Conservation (phyloP, 2,329 filamentous ascomycete genomes). For the Plectosphaerella cucumerina region DNA sequence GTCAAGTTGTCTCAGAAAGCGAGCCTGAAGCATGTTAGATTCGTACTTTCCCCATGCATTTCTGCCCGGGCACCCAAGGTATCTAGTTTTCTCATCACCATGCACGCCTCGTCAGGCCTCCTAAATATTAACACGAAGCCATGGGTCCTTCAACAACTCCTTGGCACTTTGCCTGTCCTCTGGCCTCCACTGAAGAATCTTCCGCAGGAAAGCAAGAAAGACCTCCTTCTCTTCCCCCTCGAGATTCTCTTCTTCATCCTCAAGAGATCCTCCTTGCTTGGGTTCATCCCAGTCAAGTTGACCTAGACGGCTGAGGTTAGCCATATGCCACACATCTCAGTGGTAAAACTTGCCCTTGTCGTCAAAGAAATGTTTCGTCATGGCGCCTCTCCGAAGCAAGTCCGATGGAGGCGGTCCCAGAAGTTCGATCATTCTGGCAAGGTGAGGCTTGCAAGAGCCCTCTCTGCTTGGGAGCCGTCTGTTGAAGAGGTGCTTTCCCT, state of each 20-base stretch:
- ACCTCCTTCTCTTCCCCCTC: constrained; percentile 12
- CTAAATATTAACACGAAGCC: neutral
- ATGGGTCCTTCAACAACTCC: constrained; percentile 9
- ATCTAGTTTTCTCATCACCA: too few relatives aligned
- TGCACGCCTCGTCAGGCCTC: too few relatives aligned
- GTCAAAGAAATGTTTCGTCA: constrained; percentile 16
- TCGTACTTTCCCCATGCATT: too few relatives aligned
- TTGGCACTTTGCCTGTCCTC: constrained; percentile 16
- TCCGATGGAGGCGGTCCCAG: constrained; percentile 28
- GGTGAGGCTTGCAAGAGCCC: constrained; percentile 21
- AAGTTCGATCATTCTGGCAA: constrained; percentile 30
- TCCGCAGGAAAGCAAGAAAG: constrained; percentile 15
- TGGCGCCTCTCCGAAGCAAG: constrained; percentile 25
- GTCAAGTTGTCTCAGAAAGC: too few relatives aligned
- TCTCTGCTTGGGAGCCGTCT: constrained; percentile 12
- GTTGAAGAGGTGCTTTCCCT: constrained; percentile 22
- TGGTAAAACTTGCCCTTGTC: constrained; percentile 10
- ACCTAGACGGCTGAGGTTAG: constrained; percentile 2
- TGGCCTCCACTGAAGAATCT: constrained; percentile 21
- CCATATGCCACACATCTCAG: neutral
- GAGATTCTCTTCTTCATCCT: constrained; percentile 8
- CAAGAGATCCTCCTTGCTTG: constrained; percentile 6
- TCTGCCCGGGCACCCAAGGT: too few relatives aligned
- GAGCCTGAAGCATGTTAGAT: too few relatives aligned
- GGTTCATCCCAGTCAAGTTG: constrained; percentile 1